Conservation (phyloP, 2,329 filamentous ascomycete species). For the Ophiostoma sp. region DNA sequence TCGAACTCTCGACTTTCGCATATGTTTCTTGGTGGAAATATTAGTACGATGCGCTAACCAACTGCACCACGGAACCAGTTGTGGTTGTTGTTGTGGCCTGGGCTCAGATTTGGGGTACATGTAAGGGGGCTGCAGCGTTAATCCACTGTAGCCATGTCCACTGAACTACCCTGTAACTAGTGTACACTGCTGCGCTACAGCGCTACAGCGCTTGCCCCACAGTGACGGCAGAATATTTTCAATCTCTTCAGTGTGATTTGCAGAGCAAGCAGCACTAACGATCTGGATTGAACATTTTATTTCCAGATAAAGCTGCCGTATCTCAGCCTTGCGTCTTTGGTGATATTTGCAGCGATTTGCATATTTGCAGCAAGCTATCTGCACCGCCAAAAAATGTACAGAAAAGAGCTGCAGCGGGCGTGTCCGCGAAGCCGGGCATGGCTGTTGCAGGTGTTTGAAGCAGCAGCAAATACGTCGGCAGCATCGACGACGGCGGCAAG, state of each 20-base stretch:
- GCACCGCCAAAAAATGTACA: constrained; percentile 20
- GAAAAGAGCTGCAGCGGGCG: constrained; percentile 25
- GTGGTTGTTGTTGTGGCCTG: background rate
- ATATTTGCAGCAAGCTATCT: background rate
- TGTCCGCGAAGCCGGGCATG: constrained; percentile 28
- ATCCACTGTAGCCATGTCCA: background rate
- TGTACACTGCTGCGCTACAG: background rate
- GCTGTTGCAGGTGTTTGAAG: constrained; percentile 26
- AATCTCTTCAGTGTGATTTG: constrained; percentile 27
- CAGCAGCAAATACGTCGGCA: constrained; percentile 11
- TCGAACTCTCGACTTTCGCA: constrained; percentile 17
- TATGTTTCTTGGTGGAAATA: constrained; percentile 15
- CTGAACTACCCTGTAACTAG: background rate
- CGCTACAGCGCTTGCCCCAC: background rate
- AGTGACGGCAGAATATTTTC: constrained; percentile 21
- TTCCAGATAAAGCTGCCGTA: constrained; percentile 9
- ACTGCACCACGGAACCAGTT: constrained; percentile 15
- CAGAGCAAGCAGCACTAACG: background rate
- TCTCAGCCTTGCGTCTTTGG: constrained; percentile 9
- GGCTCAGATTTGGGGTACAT: background rate
- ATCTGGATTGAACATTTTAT: constrained; percentile 4
- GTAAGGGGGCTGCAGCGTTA: background rate
- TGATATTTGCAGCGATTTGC: background rate
- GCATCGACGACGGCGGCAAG: background rate
- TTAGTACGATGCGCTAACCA: constrained; percentile 17